Evolutionary conservation across 345 rosid species (phyloP), one percentile per base, ranked within the genome.

Genomic region (Eucalyptus cloeziana): DNA sequence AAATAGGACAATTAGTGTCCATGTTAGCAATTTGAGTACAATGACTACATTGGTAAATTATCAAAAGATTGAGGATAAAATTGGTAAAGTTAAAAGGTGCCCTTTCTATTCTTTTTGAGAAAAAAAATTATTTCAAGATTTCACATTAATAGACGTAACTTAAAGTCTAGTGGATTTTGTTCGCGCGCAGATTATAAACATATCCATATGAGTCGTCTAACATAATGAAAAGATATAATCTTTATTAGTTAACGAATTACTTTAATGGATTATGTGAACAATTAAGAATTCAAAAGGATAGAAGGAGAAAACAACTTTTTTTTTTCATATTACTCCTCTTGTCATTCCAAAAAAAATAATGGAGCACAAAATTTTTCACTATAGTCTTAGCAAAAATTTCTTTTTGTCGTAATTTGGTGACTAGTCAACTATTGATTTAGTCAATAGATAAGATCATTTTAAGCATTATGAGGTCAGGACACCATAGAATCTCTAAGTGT

Each of bases 1-100:
- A 52, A 9, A 3, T 52, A 19, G 1, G 24, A 7, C 4, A 1
- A 6, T 7, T 52, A 17, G 9, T 52, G 7, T 52, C 10, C 2
- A 19, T 2, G 4, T 19, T 52, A 52, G 10, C 9, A 8, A 52
- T 52, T 52, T 52, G 22, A 17, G 7, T 52, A 19, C 9, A 52
- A 52, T 0, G 58, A 3, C 9, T 52, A 17, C 2, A 52, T 52
- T 50, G 21, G 7, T 8, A 52, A 52, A 52, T 52, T 52, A 21
- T 52, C 8, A 52, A 19, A 52, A 52, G 2, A 7, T 17, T 17
- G 16, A 17, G 7, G 24, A 52, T 7, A 14, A 52, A 52, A 52
- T 1, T 52, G 4, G 21, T 52, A 21, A 52, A 52, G 21, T 52
- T 52, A 21, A 52, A 19, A 52, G 8, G 79, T 67, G 3, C 17